phyloP scores from a whole-genome alignment of 345 rosid genomes.

The Brassica rapa region DNA sequence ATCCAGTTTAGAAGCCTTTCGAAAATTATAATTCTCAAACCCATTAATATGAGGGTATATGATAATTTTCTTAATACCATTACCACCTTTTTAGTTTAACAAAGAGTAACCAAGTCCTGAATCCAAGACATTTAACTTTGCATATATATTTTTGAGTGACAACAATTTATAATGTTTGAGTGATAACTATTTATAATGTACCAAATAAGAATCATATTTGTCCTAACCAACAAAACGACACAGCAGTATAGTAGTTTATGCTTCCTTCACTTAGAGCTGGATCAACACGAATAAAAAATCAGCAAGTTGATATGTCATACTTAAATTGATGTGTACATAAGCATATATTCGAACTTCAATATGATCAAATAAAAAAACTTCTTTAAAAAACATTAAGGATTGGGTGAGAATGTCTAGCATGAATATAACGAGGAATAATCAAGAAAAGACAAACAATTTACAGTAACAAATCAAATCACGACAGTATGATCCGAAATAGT shows the following conservation, averaged over 20 bases:
- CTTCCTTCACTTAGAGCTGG: constrained; percentile 28
- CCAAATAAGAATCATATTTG: not conserved
- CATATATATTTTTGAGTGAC: too few species aligned
- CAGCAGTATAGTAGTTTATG: constrained; percentile 5
- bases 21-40: not conserved
- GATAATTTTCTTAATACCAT: not conserved
- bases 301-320: constrained; percentile 30
- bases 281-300: constrained; percentile 32
- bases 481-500: constrained; percentile 22
- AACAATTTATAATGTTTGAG: not conserved
- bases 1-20: not conserved
- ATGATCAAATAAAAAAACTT: not conserved
- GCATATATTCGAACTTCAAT: constrained; percentile 41
- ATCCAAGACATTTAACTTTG: not conserved
- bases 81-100: not conserved
- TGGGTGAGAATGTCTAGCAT: constrained; percentile 13
- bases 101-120: not conserved
- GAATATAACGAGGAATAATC: constrained; percentile 33
- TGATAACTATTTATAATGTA: not conserved
- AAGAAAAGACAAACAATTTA: constrained; percentile 16
- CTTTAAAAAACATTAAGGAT: not conserved
- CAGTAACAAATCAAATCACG: constrained; percentile 33
- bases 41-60: not conserved
- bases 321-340: constrained; percentile 30
- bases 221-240: constrained; percentile 19